Evolutionary conservation across 176 grass and related monocot species (phyloP).

Genomic region (Zoysia japonica): DNA sequence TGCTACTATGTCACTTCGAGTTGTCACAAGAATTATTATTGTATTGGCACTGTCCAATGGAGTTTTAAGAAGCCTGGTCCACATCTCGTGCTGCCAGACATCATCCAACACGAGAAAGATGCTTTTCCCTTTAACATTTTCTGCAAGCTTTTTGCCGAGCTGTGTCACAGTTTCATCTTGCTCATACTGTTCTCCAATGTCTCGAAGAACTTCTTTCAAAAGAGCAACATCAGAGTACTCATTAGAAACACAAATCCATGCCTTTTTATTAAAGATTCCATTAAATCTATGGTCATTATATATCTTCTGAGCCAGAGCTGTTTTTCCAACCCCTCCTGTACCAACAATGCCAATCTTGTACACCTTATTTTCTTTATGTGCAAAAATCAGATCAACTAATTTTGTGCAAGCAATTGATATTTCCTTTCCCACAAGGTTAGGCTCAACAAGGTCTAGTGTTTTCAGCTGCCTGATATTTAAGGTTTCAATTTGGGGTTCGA

Average conservation of each 20-base stretch:
- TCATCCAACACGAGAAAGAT: neutral
- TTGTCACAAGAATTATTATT: neutral
- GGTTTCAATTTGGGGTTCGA: no score
- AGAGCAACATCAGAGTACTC: no score
- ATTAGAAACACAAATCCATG: no score
- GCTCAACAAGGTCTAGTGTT: constrained; percentile 20
- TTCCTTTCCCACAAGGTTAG: constrained; percentile 11
- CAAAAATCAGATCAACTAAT: constrained; percentile 2
- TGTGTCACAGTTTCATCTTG: neutral
- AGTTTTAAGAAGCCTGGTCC: neutral
- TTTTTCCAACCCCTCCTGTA: neutral
- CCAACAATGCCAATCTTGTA: neutral
- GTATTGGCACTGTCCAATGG: neutral
- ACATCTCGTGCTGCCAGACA: neutral
- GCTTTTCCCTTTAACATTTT: neutral
- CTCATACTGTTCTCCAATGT: no score
- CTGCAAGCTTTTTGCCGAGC: neutral
- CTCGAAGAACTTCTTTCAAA: no score
- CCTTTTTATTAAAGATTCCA: no score
- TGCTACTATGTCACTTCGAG: neutral
- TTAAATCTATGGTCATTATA: no score
- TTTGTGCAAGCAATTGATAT: neutral
- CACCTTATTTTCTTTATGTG: constrained; percentile 20
- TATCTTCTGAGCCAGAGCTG: no score
- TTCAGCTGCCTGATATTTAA: neutral